Evolutionary conservation across 1,139 yeast species (phyloP).

Genomic region (Debaryomyces coudertii): DNA sequence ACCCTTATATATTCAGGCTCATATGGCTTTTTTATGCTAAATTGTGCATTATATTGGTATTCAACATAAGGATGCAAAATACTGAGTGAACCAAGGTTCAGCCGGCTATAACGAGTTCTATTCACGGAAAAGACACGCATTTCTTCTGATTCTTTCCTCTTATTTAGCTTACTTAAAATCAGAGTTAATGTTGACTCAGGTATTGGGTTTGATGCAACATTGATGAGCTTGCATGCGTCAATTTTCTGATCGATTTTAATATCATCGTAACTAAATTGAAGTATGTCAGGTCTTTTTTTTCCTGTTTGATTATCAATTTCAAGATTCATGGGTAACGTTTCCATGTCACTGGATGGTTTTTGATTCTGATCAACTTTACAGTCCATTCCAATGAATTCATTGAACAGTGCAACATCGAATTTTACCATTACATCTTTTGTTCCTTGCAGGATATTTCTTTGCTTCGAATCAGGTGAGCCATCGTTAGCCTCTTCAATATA

Average conservation of each 20-base stretch:
- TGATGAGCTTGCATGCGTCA: background rate
- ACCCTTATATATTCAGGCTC: conserved; percentile 13
- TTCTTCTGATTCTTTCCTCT: conserved; percentile 1
- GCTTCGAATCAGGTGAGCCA: background rate
- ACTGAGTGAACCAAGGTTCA: conserved; percentile 1
- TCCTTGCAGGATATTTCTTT: background rate
- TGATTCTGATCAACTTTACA: background rate
- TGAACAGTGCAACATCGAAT: background rate
- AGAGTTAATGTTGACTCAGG: background rate
- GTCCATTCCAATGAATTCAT: background rate
- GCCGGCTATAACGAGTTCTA: conserved; percentile 11
- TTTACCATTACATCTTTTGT: background rate
- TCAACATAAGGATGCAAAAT: conserved; percentile 9
- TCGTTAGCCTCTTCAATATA: background rate
- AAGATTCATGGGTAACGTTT: background rate
- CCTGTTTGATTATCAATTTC: background rate
- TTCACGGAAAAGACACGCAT: conserved; percentile 7
- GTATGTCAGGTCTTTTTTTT: background rate
- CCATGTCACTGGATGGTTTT: background rate
- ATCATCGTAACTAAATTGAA: background rate
- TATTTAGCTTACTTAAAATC: background rate
- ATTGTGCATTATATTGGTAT: conserved; percentile 11
- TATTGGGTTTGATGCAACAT: conserved; percentile 1
- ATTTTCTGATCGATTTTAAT: background rate
- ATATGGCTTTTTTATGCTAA: conserved; percentile 10